Evolutionary conservation across 1,139 yeast genomes (phyloP).

Genomic region (Suhomyces anneliseae): DNA sequence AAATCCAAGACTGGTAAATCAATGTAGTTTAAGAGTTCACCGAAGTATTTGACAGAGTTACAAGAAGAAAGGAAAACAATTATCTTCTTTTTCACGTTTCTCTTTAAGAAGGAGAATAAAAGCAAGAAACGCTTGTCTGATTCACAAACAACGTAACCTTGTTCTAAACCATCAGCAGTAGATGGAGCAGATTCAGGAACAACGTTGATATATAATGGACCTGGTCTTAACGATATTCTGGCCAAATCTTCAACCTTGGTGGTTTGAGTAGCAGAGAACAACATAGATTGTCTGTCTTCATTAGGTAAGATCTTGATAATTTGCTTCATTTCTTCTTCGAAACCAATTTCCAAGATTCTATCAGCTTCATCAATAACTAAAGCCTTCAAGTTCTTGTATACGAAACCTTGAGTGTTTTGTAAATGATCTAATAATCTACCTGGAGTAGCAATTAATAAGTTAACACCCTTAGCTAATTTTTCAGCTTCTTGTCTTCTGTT

Average conservation of each 20-base stretch:
- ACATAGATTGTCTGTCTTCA: constrained; percentile 94
- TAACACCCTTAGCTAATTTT: constrained; percentile 89
- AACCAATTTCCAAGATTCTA: constrained; percentile 93
- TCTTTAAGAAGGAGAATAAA: constrained; percentile 86
- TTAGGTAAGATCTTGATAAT: constrained; percentile 91
- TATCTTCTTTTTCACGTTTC: constrained; percentile 85
- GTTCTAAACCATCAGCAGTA: constrained; percentile 96
- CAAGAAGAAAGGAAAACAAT: constrained; percentile 95
- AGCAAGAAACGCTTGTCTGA: constrained; percentile 90
- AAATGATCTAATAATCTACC: constrained; percentile 95
- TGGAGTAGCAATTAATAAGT: constrained; percentile 92
- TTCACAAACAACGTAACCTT: constrained; percentile 97
- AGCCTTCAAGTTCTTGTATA: constrained; percentile 91
- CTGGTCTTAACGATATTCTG: constrained; percentile 89
- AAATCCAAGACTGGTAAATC: constrained; percentile 94
- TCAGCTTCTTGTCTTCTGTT: constrained; percentile 97
- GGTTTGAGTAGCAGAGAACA: constrained; percentile 97
- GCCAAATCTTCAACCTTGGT: constrained; percentile 98
- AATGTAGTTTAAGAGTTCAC: constrained; percentile 90
- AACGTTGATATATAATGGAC: constrained; percentile 94
- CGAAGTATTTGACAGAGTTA: constrained; percentile 94
- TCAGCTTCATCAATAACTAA: constrained; percentile 96
- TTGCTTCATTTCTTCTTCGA: constrained; percentile 98
- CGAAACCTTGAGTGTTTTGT: constrained; percentile 92
- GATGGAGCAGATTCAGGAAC: constrained; percentile 80